Conservation (phyloP, 2,329 filamentous ascomycete species). For the Penicillium occitanis region DNA sequence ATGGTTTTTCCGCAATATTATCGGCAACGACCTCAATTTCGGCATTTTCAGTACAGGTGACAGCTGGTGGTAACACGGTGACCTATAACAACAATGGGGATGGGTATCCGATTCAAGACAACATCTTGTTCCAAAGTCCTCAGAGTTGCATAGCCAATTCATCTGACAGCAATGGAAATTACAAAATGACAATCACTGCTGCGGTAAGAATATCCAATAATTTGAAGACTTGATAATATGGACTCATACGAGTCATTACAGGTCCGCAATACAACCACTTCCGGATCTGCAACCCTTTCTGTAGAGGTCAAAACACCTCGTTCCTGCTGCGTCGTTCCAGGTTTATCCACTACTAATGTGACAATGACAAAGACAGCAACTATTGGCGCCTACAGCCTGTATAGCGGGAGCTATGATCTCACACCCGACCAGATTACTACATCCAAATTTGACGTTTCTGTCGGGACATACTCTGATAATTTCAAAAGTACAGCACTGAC, state of each 20-base stretch:
- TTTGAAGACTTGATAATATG: background rate
- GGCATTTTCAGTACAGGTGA: constrained; percentile 15
- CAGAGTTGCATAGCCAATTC: constrained; percentile 16
- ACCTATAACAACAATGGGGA: constrained; percentile 17
- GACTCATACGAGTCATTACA: background rate
- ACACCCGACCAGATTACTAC: constrained; percentile 12
- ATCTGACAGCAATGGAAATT: constrained; percentile 13
- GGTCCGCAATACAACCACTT: constrained; percentile 16
- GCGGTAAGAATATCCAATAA: constrained; percentile 6
- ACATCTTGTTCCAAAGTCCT: constrained; percentile 14
- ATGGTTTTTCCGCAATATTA: constrained; percentile 15
- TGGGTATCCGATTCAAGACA: constrained; percentile 16
- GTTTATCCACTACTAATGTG: constrained; percentile 8
- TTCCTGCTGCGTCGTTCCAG: constrained; percentile 17
- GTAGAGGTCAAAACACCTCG: constrained; percentile 18
- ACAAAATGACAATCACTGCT: constrained; percentile 15
- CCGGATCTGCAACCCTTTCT: constrained; percentile 2
- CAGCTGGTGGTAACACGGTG: constrained; percentile 12
- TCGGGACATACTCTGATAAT: constrained; percentile 9
- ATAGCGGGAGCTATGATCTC: constrained; percentile 18
- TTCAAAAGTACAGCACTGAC: constrained; percentile 18
- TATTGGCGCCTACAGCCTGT: constrained; percentile 11
- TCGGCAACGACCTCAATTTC: constrained; percentile 11
- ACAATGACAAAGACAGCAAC: constrained; percentile 17
- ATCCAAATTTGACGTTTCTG: constrained; percentile 17